These are phyloP conservation scores for Geosmithia morbida DNA, from an alignment of 2,329 filamentous ascomycete genomes.

Conservation along the genomic window DNA sequence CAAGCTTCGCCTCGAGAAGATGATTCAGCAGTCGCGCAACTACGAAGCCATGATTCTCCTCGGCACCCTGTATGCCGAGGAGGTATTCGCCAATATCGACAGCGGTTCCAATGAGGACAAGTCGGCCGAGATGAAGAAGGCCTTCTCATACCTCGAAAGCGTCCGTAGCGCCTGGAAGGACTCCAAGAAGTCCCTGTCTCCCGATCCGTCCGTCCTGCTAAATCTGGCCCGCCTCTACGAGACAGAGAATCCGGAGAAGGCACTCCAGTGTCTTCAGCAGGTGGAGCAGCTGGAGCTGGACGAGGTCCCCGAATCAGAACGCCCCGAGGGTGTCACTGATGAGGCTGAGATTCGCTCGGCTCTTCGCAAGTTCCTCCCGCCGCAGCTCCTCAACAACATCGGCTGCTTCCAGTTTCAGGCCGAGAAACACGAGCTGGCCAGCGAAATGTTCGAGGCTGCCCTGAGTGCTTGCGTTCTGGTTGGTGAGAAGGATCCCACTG, in stretches of 20 bases:
- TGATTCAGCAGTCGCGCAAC: conserved; percentile 70
- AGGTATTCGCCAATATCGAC: conserved; percentile 70
- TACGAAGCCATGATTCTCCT: conserved; percentile 86
- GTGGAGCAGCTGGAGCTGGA: conserved; percentile 83
- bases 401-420: conserved; percentile 88
- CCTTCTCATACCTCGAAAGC: conserved; percentile 67
- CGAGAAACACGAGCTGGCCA: conserved; percentile 66
- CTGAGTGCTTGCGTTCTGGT: conserved; percentile 76
- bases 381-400: conserved; percentile 92
- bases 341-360: conserved; percentile 43
- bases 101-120: conserved; percentile 74
- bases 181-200: conserved; percentile 65
- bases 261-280: conserved; percentile 78
- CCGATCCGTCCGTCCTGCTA: conserved; percentile 77
- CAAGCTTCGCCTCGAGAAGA: conserved; percentile 87
- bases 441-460: conserved; percentile 84
- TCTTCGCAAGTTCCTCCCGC: conserved; percentile 67
- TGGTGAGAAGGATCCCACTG: conserved; percentile 56
- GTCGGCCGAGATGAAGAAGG: conserved; percentile 70
- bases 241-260: conserved; percentile 71
- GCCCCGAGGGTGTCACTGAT: conserved; percentile 39
- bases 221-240: conserved; percentile 91
- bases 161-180: conserved; percentile 89
- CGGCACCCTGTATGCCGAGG: conserved; percentile 85
- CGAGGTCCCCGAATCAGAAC: conserved; percentile 57